Evolutionary conservation across 176 grass and related monocot genomes (phyloP).

Genomic region (Aegilops sharonensis): DNA sequence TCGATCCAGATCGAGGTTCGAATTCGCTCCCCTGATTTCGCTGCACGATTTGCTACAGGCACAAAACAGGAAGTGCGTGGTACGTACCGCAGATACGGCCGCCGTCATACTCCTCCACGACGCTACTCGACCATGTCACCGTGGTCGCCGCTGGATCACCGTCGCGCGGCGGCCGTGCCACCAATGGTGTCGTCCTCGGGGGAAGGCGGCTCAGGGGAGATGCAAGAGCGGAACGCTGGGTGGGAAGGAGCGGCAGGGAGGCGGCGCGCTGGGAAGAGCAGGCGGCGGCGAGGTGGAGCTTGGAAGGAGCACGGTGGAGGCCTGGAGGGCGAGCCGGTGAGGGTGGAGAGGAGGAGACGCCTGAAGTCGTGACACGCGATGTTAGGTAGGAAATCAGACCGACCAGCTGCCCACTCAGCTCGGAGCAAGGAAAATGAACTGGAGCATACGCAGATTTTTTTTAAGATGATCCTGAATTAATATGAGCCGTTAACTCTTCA

Average conservation of each 20-base stretch:
- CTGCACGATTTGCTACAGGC: not conserved
- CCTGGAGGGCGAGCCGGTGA: not conserved
- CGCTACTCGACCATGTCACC: not conserved
- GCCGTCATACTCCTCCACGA: not conserved
- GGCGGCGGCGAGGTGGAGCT: not conserved
- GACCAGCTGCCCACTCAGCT: not conserved
- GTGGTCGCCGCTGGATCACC: not conserved
- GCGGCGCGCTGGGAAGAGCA: not conserved
- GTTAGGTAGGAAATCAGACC: not conserved
- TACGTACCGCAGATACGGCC: not conserved
- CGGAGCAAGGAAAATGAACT: not conserved
- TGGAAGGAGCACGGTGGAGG: not conserved
- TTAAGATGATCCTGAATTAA: too few relatives aligned
- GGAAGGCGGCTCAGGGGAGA: not conserved
- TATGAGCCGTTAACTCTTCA: too few relatives aligned
- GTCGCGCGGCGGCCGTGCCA: not conserved
- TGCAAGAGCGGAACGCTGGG: not conserved
- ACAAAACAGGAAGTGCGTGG: not conserved
- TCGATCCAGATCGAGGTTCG: not conserved
- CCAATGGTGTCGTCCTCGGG: not conserved
- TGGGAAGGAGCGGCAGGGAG: not conserved
- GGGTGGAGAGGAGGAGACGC: not conserved
- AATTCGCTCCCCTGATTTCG: not conserved
- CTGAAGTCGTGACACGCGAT: not conserved
- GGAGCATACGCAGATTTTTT: not conserved